A percentile compares a stretch with the other conserved stretches of the same genome.
Evolutionary conservation across 2,329 filamentous ascomycete genomes (phyloP).

Genomic region (Cordyceps tenuipes): DNA sequence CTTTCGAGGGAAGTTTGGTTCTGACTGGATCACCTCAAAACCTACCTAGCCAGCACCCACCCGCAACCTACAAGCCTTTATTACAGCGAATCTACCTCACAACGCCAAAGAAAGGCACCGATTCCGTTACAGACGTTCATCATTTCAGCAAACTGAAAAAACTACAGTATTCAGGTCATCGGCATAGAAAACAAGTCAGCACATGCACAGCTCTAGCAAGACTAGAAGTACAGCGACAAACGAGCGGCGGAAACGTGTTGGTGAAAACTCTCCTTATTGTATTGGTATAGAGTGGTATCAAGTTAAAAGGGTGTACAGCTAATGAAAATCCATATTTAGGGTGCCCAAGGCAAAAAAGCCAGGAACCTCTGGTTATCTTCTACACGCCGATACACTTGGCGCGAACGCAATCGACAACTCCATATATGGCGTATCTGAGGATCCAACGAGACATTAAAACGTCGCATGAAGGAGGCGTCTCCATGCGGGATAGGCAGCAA

Average conservation of each 20-base stretch:
- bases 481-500: slow-evolving; percentile 46
- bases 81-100: background rate
- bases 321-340: slow-evolving; percentile 2
- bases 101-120: background rate
- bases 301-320: slow-evolving; percentile 3
- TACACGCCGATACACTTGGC: background rate
- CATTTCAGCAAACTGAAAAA: too few species aligned
- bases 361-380: background rate
- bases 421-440: background rate
- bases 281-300: slow-evolving; percentile 8
- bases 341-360: background rate
- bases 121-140: background rate
- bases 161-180: too few species aligned
- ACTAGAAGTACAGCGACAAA: background rate
- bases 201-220: background rate
- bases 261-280: background rate
- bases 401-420: background rate
- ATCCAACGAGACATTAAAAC: slow-evolving; percentile 18
- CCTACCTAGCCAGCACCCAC: background rate
- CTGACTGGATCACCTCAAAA: background rate
- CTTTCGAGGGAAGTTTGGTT: background rate
- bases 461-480: slow-evolving; percentile 29
- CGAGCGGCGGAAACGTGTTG: background rate
- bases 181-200: background rate
- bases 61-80: background rate